These are phyloP conservation scores for Fusarium sp. DNA, from an alignment of 2,329 filamentous ascomycete species.

Conservation along the genomic window DNA sequence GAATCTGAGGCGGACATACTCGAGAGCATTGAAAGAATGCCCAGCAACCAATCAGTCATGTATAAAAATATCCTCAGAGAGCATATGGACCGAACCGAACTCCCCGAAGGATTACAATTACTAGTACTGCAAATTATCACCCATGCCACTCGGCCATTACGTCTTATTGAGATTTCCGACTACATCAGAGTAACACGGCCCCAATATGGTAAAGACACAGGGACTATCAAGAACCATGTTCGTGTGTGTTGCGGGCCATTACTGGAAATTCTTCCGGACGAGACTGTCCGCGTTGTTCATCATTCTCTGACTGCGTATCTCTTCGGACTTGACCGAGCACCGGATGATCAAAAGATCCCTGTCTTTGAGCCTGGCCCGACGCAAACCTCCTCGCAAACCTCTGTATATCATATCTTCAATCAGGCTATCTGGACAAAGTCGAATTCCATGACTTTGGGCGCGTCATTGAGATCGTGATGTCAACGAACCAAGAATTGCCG, in stretches of 20 bases:
- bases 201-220: neutral
- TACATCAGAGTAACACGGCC: neutral
- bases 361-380: slow-evolving; percentile 3
- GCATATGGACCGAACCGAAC: slow-evolving; percentile 1
- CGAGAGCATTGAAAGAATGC: neutral
- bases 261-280: slow-evolving; percentile 23
- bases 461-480: neutral
- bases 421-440: neutral
- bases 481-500: neutral
- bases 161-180: slow-evolving; percentile 28
- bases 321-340: neutral
- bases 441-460: neutral
- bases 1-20: neutral
- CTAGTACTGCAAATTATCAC: slow-evolving; percentile 21
- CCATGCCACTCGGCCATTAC: slow-evolving; percentile 15
- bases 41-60: slow-evolving; percentile 8
- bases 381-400: slow-evolving; percentile 9
- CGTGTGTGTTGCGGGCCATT: slow-evolving; percentile 14
- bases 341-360: neutral
- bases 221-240: slow-evolving; percentile 8
- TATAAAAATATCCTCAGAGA: slow-evolving; percentile 17
- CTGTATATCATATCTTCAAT: slow-evolving; percentile 18
- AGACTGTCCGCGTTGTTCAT: slow-evolving; percentile 28
- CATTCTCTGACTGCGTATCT: slow-evolving; percentile 35
- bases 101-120: neutral